These are phyloP conservation scores for Penicillium cosmopolitanum DNA, from an alignment of 495 filamentous ascomycete genomes.

Conservation along the genomic window DNA sequence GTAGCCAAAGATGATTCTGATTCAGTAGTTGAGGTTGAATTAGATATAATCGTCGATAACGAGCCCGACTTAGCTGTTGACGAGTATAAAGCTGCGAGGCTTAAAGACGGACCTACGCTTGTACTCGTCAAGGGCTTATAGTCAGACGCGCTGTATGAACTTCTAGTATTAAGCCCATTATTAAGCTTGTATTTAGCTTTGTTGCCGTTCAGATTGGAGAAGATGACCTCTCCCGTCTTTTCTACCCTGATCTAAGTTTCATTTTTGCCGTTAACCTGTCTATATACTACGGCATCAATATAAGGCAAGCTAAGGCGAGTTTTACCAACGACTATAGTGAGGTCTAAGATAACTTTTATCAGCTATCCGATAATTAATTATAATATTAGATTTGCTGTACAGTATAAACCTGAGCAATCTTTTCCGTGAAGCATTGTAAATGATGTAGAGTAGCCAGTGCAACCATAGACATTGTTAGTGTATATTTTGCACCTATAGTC, in stretches of 20 bases:
- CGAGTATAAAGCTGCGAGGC: not conserved
- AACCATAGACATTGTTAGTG: conserved; percentile 6
- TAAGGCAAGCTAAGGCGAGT: not conserved
- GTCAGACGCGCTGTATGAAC: conserved; percentile 10
- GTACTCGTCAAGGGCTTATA: not conserved
- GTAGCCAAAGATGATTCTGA: too few species aligned
- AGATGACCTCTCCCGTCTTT: conserved; percentile 6
- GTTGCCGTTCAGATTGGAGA: conserved; percentile 15
- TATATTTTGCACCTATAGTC: conserved; percentile 6
- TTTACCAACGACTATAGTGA: not conserved
- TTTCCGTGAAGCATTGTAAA: conserved; percentile 9
- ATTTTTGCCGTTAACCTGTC: not conserved
- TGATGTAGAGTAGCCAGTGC: conserved; percentile 9
- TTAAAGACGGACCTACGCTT: not conserved
- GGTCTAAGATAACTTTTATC: not conserved
- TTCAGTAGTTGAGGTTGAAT: too few species aligned
- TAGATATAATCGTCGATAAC: too few species aligned
- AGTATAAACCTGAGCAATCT: conserved; percentile 4
- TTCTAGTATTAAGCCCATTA: conserved; percentile 14
- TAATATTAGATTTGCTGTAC: not conserved
- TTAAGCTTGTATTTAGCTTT: conserved; percentile 11
- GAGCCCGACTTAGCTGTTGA: too few species aligned
- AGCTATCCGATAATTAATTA: not conserved
- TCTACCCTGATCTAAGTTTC: conserved; percentile 11
- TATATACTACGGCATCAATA: conserved; percentile 4